Percentiles rank a stretch among this genome's conserved stretches.
Conservation (phyloP, 1,284 basidiomycete genomes). For the Papiliotrema nemorosa region DNA sequence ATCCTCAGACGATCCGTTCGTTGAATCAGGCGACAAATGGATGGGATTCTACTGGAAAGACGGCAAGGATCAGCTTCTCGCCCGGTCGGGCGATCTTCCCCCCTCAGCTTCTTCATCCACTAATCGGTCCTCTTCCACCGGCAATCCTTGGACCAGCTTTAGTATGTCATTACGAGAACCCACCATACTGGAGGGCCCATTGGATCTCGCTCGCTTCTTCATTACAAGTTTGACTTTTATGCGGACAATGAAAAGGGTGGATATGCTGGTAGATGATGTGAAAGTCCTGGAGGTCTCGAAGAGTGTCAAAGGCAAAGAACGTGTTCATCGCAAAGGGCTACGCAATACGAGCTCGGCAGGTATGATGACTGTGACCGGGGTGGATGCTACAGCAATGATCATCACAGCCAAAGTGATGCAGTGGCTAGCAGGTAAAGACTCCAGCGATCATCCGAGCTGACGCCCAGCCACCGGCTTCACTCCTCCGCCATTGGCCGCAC, state of each 20-base stretch:
- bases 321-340: slow-evolving; percentile 56
- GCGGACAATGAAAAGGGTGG: slow-evolving; percentile 70
- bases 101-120: slow-evolving; percentile 37
- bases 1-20: slow-evolving; percentile 76
- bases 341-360: slow-evolving; percentile 49
- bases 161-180: slow-evolving; percentile 85
- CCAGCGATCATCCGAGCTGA: not conserved
- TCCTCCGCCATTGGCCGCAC: slow-evolving; percentile 42
- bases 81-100: slow-evolving; percentile 67
- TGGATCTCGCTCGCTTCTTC: slow-evolving; percentile 86
- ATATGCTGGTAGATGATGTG: slow-evolving; percentile 73
- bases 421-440: slow-evolving; percentile 54
- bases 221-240: slow-evolving; percentile 94
- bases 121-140: slow-evolving; percentile 31
- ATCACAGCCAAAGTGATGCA: slow-evolving; percentile 81
- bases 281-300: slow-evolving; percentile 74
- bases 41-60: slow-evolving; percentile 99
- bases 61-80: slow-evolving; percentile 77
- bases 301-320: slow-evolving; percentile 58
- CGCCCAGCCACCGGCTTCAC: slow-evolving; percentile 58
- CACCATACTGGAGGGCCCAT: slow-evolving; percentile 69
- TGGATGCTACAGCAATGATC: slow-evolving; percentile 67
- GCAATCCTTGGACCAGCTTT: slow-evolving; percentile 77
- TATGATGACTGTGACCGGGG: slow-evolving; percentile 66
- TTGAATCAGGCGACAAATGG: slow-evolving; percentile 81